Evolutionary conservation across 1,139 yeast genomes (phyloP).

Genomic region (Hyphopichia wangnamkhiaoensis): DNA sequence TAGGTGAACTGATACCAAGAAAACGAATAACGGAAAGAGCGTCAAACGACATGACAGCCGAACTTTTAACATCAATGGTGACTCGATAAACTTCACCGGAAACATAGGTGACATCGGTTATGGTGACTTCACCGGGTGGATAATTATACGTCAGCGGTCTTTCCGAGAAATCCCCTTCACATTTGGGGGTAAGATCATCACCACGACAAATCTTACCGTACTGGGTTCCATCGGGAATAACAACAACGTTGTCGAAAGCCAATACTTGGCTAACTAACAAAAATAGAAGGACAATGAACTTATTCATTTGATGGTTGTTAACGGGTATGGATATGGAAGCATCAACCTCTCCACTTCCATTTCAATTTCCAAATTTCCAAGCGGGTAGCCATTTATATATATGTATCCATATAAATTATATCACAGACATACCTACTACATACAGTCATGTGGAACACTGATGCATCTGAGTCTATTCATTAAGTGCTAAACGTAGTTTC

Average conservation of each 20-base stretch:
- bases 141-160: not conserved
- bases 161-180: not conserved
- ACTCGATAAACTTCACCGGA: conserved; percentile 1
- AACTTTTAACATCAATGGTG: not conserved
- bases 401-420: no score
- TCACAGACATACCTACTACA: no score
- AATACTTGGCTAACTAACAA: not conserved
- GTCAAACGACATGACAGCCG: not conserved
- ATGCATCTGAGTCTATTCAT: no score
- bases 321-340: no score
- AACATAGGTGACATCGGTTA: not conserved
- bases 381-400: no score
- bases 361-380: no score
- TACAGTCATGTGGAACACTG: no score
- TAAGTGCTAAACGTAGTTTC: no score
- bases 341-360: no score
- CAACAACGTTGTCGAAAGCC: not conserved
- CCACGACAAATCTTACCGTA: not conserved
- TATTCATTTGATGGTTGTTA: no score
- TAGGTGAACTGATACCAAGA: not conserved
- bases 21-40: conserved; percentile 1
- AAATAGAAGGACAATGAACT: not conserved
- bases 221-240: not conserved
- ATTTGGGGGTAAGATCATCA: not conserved
- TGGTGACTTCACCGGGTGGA: not conserved